phyloP scores from a whole-genome alignment of 441 rosid genomes.

The Caryocar brasiliense region DNA sequence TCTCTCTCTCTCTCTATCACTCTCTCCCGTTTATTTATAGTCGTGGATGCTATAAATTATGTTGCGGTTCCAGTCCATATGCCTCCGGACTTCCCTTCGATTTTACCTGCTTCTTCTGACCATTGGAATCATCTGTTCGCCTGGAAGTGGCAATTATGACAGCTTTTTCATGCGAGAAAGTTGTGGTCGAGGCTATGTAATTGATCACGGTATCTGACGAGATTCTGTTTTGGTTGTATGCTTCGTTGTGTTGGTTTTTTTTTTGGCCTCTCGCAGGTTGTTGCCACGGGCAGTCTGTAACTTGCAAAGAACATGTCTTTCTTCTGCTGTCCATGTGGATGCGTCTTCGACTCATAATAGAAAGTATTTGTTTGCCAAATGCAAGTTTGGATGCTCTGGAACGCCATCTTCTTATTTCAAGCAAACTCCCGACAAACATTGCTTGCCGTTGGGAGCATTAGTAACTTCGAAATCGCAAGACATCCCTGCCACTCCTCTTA shows the following conservation, averaged over 20 bases:
- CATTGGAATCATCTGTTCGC: no score
- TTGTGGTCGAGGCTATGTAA: no score
- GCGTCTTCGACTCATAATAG: slow-evolving; percentile 17
- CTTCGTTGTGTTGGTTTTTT: not conserved
- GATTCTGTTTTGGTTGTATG: no score
- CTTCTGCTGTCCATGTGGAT: slow-evolving; percentile 23
- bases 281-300: slow-evolving; percentile 31
- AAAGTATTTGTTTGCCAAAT: slow-evolving; percentile 13
- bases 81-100: no score
- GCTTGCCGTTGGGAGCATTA: slow-evolving; percentile 42
- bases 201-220: no score
- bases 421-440: slow-evolving; percentile 19
- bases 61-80: no score
- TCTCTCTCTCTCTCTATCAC: no score
- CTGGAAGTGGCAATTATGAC: no score
- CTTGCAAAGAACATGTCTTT: slow-evolving; percentile 28
- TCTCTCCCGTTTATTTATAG: no score
- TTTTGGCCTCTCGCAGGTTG: slow-evolving; percentile 18
- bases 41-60: no score
- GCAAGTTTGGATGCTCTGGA: slow-evolving; percentile 25
- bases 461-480: slow-evolving; percentile 45
- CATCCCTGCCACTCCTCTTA: slow-evolving; percentile 24
- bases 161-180: no score
- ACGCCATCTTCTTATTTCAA: slow-evolving; percentile 14
- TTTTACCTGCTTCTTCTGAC: no score